Percentiles rank a stretch among this genome's conserved stretches.
These are phyloP conservation scores for Lactarius akahatsu DNA, from an alignment of 768 basidiomycete species.

Conservation along the genomic window DNA sequence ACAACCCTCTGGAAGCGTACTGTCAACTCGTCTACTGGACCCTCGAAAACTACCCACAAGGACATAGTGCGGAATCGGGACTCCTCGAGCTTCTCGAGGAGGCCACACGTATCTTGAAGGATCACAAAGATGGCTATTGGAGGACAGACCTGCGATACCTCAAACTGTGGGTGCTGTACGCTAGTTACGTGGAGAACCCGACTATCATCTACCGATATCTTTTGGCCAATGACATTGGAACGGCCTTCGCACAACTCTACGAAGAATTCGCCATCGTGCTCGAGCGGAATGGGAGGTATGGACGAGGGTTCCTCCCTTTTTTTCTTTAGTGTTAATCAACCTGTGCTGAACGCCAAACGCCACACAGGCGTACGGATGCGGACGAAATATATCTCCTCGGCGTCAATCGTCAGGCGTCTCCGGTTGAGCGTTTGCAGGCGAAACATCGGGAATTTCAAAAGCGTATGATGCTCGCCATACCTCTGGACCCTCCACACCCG, in stretches of 20 bases:
- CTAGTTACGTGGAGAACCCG: constrained; percentile 87
- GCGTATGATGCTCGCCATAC: constrained; percentile 70
- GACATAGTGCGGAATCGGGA: constrained; percentile 83
- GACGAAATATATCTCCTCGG: constrained; percentile 88
- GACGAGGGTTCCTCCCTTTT: constrained; percentile 20
- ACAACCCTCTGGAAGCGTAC: constrained; percentile 85
- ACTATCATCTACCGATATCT: constrained; percentile 87
- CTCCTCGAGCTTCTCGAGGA: constrained; percentile 92
- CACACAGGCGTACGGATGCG: constrained; percentile 75
- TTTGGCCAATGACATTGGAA: constrained; percentile 88
- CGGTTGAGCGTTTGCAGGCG: constrained; percentile 74
- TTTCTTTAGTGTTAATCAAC: constrained; percentile 18
- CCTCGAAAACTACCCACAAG: constrained; percentile 91
- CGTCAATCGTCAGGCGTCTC: constrained; percentile 77
- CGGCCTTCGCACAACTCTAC: constrained; percentile 75
- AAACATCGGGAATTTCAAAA: constrained; percentile 87
- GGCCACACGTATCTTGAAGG: constrained; percentile 82
- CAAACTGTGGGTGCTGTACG: constrained; percentile 92
- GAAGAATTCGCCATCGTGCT: constrained; percentile 88
- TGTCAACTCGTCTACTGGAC: constrained; percentile 88
- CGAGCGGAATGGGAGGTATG: constrained; percentile 80
- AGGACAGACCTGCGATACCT: constrained; percentile 81
- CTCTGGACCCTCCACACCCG: constrained; percentile 30
- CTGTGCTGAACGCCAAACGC: constrained; percentile 10
- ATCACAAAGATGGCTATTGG: constrained; percentile 72